phyloP scores from a whole-genome alignment of 257 asterid species.

The Lycium barbarum region DNA sequence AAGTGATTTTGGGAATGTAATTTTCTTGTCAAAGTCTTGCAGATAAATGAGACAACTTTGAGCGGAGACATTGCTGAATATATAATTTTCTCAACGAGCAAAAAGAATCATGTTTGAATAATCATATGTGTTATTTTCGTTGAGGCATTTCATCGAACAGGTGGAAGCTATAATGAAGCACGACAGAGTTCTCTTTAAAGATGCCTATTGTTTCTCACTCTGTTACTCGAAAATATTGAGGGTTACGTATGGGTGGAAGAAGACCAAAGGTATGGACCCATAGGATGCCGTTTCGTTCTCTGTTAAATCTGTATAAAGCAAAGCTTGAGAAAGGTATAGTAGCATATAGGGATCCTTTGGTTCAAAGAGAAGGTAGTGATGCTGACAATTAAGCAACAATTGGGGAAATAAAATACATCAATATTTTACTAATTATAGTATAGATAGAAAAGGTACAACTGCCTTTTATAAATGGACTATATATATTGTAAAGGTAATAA shows the following conservation, averaged over 20 bases:
- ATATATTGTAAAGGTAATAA: too few species aligned
- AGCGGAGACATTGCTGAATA: conserved; percentile 22
- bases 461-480: too few species aligned
- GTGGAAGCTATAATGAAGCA: conserved; percentile 25
- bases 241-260: background rate
- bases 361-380: too few species aligned
- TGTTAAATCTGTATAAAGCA: background rate
- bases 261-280: background rate
- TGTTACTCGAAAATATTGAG: background rate
- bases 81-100: conserved; percentile 21
- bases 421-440: too few species aligned
- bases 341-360: too few species aligned
- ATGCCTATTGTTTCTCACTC: background rate
- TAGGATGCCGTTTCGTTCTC: background rate
- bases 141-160: conserved; percentile 68
- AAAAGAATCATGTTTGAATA: background rate
- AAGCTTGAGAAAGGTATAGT: background rate
- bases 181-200: background rate
- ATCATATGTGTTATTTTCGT: background rate
- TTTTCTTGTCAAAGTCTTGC: background rate
- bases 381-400: too few species aligned
- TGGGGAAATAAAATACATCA: too few species aligned
- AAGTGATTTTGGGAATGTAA: background rate
- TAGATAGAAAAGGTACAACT: too few species aligned
- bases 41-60: background rate